Base-by-base conservation (phyloP, 192 early-diverging fungal species). In the Anaeromyces robustus region DNA sequence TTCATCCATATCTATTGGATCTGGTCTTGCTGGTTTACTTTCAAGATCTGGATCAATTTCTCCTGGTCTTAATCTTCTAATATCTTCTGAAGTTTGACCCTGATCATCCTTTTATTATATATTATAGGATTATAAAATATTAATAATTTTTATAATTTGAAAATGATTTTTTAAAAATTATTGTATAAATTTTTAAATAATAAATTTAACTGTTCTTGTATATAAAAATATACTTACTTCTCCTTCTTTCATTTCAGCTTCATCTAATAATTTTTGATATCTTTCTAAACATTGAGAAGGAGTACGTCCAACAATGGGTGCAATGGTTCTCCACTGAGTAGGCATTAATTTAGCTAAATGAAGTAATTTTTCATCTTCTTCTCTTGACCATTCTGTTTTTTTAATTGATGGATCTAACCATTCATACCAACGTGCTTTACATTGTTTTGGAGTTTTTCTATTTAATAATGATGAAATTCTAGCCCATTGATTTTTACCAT, bases 1-100 rank as follows among this genome's bases (percentile, higher is more conserved):
- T 84, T 98, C 96, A 80, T 99, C 97, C 97, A 99, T 99, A 84
- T 99, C 97, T 4, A 99, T 94, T 18, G 97, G 96, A 85, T 99
- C 97, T 3, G 97, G 97, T 17, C 96, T 88, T 1, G 97, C 97
- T n/a, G 97, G 94, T 82, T 96, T 96, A 1, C 93, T 92, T 86
- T 99, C 97, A 29, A 96, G 97, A 81, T 97, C 95, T 17, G 96
- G 96, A 86, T 99, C 96, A 77, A 99, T 96, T 86, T 98, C 96
- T 68, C 97, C 97, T 11, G 96, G 96, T 29, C 97, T 88, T 16
- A 98, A 85, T 31, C 90, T 88, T 32, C 95, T 87, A 22, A 96
- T 93, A 86, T 95, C 94, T 80, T 96, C 95, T n/a, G 90, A 91
- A 59, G 88, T 94, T 12, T 92, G 94, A 68, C 93, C 93, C 12